Conservation (phyloP, 208 protist genomes). For the Strigomonas galati region DNA sequence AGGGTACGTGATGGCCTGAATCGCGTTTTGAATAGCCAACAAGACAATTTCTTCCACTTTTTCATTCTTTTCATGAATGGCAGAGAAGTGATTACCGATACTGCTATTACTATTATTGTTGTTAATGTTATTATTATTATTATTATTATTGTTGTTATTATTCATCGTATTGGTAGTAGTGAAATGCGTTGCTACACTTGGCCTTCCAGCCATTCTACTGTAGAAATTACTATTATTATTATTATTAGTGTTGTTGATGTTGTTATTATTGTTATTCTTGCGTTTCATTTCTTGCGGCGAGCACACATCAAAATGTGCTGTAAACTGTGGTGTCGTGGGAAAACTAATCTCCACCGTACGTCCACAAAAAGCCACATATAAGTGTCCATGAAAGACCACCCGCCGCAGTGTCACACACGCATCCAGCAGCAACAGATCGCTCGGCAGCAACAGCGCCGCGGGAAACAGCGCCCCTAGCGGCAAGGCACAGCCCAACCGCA, state of each 20-base stretch:
- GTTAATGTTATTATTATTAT: neutral
- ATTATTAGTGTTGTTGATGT: neutral
- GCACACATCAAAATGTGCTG: slow-evolving; percentile 36
- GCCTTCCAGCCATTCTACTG: too few relatives aligned
- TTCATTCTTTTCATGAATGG: slow-evolving; percentile 40
- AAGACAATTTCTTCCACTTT: slow-evolving; percentile 77
- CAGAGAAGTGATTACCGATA: slow-evolving; percentile 11
- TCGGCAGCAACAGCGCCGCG: slow-evolving; percentile 35
- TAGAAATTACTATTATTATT: too few relatives aligned
- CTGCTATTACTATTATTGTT: too few relatives aligned
- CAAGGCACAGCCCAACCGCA: slow-evolving; percentile 52
- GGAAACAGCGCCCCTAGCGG: slow-evolving; percentile 30
- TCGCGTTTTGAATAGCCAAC: slow-evolving; percentile 43
- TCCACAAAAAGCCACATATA: slow-evolving; percentile 59
- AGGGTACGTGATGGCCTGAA: slow-evolving; percentile 67
- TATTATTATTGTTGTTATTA: slow-evolving; percentile 4
- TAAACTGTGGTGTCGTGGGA: slow-evolving; percentile 58
- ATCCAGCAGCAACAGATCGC: slow-evolving; percentile 65
- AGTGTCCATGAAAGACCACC: slow-evolving; percentile 45
- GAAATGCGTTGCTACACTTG: neutral
- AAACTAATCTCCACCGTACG: slow-evolving; percentile 64
- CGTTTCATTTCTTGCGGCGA: neutral
- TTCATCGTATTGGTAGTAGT: neutral
- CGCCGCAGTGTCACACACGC: slow-evolving; percentile 44
- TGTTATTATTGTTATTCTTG: neutral